Base-by-base conservation (phyloP, 2,329 filamentous ascomycete genomes). In the Penicillium sp. region DNA sequence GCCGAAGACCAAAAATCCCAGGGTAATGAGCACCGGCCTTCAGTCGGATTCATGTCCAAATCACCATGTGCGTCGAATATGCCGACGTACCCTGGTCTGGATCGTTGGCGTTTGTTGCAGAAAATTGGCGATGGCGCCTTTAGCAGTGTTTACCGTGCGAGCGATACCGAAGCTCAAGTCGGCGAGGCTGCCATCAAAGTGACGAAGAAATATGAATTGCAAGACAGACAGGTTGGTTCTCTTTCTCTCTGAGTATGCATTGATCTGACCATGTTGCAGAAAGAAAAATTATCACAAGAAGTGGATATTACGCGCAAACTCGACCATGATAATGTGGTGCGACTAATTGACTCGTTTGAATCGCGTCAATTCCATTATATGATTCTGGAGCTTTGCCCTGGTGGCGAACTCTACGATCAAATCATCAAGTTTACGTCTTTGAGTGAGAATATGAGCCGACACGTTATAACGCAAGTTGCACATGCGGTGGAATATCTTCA, bases 401-500 rank as follows among this genome's bases (percentile, higher is more conserved):
- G 42, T 4, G 42, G 42, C 26, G 42, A 45, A 16, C n/a, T 45
- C 9, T 45, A 37, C 20, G 30, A 45, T 11, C 39, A 45, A 13
- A 23, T 45, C 8, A 33, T 45, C 18, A 45, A 42, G 12, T 38
- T 45, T n/a, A 39, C 42, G 3, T 45, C 25, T 13, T 11, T 45
- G 1, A 42, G 42, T 18, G 42, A 45, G 64, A 26, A 39, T 27
- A 29, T 45, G 29, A 32, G 32, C 16, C 32, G 39, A 31, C 42
- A 45, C 36, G 42, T 45, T 7, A 45, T 45, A 12, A n/a, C 8
- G 6, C 42, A 45, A 37, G 42, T 45, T 18, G 42, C 42, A 4
- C 13, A 39, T 5, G 42, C 42, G 3, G 42, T 45, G 22, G 17
- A 28, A 28, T 45, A 45, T 20, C 30, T 45, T 4, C 42, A 45